Base-by-base conservation (phyloP, 2,329 filamentous ascomycete species). In the Phialophora verrucosa region DNA sequence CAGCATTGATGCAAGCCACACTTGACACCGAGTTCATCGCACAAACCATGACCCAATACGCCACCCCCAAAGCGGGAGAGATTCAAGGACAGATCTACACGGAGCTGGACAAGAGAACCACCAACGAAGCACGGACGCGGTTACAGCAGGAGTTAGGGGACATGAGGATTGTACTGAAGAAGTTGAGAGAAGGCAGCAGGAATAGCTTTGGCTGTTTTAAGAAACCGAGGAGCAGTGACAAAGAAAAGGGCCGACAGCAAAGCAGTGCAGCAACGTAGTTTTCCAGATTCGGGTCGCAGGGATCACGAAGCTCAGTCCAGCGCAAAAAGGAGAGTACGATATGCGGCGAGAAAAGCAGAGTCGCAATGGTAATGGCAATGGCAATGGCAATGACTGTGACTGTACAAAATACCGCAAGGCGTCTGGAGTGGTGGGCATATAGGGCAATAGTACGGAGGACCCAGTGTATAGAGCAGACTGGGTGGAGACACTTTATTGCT, bases 11-110 rank as follows among this genome's bases (percentile, higher is more conserved):
- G 89, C 96, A 99, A 79, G 96, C 96, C 1, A 99, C 95, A 0
- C 87, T 99, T 0, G 95, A 99, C 75, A 93, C 97, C 1, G 95
- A 99, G 78, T 98, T 99, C 75, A 89, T 98, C 64, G 92, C 93
- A 0, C 95, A 99, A 81, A 97, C 94, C 4, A 85, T 99, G 38
- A 91, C 87, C 67, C 90, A 93, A 72, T 99, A 96, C 78, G 95
- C 92, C 0, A 95, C 92, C 0, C 91, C 96, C 64, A 85, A 88
- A 59, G 92, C 93, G 2, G 88, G 88, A 7, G 88, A 93, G 75
- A 84, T 91, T 14, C 95, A 98, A 80, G 90, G 90, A 72, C 88
- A 93, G 76, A 94, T 99, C 56, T 99, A 98, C 78, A 87, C 95
- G 70, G 92, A 95, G 76, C 82, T 99, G 17, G 95, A 99, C 76